Percentiles rank a stretch among this genome's conserved stretches.
phyloP scores from a whole-genome alignment of 805 yeast species.

The Candida manassasensis region DNA sequence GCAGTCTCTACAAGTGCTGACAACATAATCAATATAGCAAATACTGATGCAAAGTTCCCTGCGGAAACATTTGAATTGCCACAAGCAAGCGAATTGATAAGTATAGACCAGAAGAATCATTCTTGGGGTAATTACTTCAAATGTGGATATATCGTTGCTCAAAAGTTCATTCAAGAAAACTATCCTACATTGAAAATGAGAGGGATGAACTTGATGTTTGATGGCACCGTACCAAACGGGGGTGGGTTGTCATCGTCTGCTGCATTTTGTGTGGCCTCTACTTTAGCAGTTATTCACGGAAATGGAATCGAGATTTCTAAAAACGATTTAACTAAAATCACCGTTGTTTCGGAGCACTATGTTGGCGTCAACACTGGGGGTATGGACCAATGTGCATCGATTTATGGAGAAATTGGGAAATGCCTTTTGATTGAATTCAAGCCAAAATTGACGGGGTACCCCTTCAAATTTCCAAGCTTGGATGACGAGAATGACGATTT shows the following conservation, averaged over 20 bases:
- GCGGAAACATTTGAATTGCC: slow-evolving; percentile 35
- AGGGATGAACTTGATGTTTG: slow-evolving; percentile 50
- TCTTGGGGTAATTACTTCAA: slow-evolving; percentile 69
- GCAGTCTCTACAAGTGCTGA: slow-evolving; percentile 37
- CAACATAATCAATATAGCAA: slow-evolving; percentile 25
- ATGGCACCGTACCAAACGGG: slow-evolving; percentile 69
- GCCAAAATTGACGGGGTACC: slow-evolving; percentile 52
- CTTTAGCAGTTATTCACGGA: slow-evolving; percentile 51
- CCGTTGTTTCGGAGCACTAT: slow-evolving; percentile 64
- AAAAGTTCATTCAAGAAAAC: slow-evolving; percentile 38
- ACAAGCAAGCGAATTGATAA: slow-evolving; percentile 32
- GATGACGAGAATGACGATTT: slow-evolving; percentile 30
- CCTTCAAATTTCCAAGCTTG: slow-evolving; percentile 49
- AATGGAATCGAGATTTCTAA: slow-evolving; percentile 48
- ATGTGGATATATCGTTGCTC: slow-evolving; percentile 61
- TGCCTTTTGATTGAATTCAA: slow-evolving; percentile 58
- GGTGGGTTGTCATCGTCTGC: slow-evolving; percentile 71
- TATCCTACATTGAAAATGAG: slow-evolving; percentile 25
- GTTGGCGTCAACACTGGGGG: slow-evolving; percentile 79
- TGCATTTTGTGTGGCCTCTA: slow-evolving; percentile 63
- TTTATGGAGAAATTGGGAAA: slow-evolving; percentile 56
- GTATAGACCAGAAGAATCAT: slow-evolving; percentile 46
- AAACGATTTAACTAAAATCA: slow-evolving; percentile 50
- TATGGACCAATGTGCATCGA: slow-evolving; percentile 71
- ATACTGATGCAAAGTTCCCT: slow-evolving; percentile 32